Evolutionary conservation across 352 stramenopile species (phyloP).

Genomic region (Elongisporangium senticosum): DNA sequence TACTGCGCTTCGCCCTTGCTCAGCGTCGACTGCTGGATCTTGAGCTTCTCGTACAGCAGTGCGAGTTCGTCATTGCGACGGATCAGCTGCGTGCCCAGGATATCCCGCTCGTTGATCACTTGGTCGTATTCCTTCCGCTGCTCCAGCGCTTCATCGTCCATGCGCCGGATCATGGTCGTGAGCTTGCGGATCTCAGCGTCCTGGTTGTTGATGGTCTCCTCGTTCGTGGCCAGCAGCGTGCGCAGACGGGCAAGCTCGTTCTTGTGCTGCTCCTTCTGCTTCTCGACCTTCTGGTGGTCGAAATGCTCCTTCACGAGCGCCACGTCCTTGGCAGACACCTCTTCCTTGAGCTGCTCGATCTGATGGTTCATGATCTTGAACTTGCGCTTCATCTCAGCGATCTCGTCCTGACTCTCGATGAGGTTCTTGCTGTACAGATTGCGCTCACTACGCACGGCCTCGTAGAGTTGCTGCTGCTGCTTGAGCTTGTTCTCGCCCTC

Average conservation of each 20-base stretch:
- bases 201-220: constrained; percentile 93
- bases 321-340: constrained; percentile 93
- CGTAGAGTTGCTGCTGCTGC: constrained; percentile 96
- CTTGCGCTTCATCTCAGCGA: constrained; percentile 95
- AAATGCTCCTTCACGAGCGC: constrained; percentile 95
- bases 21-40: constrained; percentile 94
- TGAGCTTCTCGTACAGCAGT: constrained; percentile 97
- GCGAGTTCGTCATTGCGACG: constrained; percentile 95
- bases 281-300: constrained; percentile 93
- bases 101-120: constrained; percentile 95
- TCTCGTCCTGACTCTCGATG: constrained; percentile 94
- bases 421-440: constrained; percentile 96
- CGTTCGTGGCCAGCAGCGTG: constrained; percentile 79
- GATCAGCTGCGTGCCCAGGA: constrained; percentile 95
- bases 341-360: constrained; percentile 95
- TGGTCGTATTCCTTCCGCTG: constrained; percentile 96
- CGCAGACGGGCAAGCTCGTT: constrained; percentile 91
- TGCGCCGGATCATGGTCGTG: constrained; percentile 86
- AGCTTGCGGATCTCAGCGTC: constrained; percentile 93
- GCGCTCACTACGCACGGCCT: constrained; percentile 90
- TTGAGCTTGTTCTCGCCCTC: constrained; percentile 93
- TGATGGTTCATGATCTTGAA: constrained; percentile 97
- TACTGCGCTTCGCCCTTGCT: constrained; percentile 93
- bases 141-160: constrained; percentile 92
- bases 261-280: constrained; percentile 91